Evolutionary conservation across 257 asterid genomes (phyloP).

Genomic region (Plectranthus barbatus): DNA sequence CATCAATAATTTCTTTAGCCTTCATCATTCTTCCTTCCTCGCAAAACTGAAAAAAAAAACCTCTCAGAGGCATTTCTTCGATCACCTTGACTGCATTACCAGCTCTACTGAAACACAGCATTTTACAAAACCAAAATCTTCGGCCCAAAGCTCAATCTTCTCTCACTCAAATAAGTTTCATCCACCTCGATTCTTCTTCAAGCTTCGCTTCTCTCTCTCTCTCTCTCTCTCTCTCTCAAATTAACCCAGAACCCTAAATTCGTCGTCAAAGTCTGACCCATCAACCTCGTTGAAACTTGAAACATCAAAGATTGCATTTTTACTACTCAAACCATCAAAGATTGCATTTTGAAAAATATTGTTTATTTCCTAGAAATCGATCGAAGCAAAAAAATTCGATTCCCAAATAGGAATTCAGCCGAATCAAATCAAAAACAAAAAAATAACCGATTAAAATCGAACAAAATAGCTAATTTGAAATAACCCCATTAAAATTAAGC

Average conservation of each 20-base stretch:
- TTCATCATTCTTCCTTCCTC: constrained; percentile 52
- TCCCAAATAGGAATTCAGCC: too few species aligned
- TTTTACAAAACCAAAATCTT: constrained; percentile 77
- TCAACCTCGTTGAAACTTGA: constrained; percentile 26
- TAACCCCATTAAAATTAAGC: too few species aligned
- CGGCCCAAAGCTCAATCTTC: constrained; percentile 48
- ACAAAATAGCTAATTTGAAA: too few species aligned
- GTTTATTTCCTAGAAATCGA: too few species aligned
- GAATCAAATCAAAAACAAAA: too few species aligned
- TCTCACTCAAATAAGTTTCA: constrained; percentile 54
- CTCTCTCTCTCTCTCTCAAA: constrained; percentile 21
- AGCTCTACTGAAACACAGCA: constrained; percentile 92
- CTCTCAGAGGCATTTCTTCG: constrained; percentile 56
- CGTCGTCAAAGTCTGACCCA: constrained; percentile 36
- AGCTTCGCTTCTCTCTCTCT: constrained; percentile 17
- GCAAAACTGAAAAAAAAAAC: constrained; percentile 67
- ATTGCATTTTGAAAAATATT: too few species aligned
- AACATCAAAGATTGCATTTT: constrained; percentile 26
- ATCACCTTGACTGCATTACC: constrained; percentile 68
- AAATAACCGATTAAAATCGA: too few species aligned
- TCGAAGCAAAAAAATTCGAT: too few species aligned
- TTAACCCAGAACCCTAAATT: constrained; percentile 50
- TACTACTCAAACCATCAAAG: too few species aligned
- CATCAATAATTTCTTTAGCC: constrained; percentile 72
- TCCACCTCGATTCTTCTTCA: constrained; percentile 36